Conservation (phyloP, 768 basidiomycete genomes). For the Agaricus blazei region DNA sequence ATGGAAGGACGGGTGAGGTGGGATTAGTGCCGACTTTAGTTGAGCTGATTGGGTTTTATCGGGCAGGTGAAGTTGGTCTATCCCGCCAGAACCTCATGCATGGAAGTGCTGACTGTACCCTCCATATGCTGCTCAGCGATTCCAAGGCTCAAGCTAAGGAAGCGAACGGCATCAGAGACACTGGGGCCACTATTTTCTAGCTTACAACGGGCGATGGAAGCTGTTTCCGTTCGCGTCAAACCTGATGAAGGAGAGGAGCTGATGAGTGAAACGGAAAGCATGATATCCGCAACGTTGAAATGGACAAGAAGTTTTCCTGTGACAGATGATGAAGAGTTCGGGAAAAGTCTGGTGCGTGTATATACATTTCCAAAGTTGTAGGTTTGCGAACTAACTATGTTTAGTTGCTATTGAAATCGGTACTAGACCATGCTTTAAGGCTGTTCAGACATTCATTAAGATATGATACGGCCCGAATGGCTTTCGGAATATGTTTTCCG, state of each 20-base stretch:
- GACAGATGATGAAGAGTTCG: conserved; percentile 17
- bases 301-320: conserved; percentile 26
- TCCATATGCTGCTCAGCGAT: conserved; percentile 29
- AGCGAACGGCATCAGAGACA: conserved; percentile 37
- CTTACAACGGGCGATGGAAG: conserved; percentile 24
- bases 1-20: not conserved
- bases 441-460: conserved; percentile 24
- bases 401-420: conserved; percentile 16
- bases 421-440: conserved; percentile 15
- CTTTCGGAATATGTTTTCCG: conserved; percentile 41
- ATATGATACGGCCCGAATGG: conserved; percentile 42
- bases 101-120: not conserved
- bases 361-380: not conserved
- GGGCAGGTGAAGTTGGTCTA: conserved; percentile 26
- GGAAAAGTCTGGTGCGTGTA: conserved; percentile 24
- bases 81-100: not conserved
- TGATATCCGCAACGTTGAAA: conserved; percentile 18
- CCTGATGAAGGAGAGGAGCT: conserved; percentile 27
- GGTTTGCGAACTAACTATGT: not conserved
- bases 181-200: conserved; percentile 35
- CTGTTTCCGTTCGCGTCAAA: conserved; percentile 19
- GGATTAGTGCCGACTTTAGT: conserved; percentile 27
- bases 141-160: conserved; percentile 38
- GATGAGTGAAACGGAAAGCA: conserved; percentile 21
- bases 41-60: conserved; percentile 33